phyloP scores from a whole-genome alignment of 2,329 filamentous ascomycete species.

The Ophiostoma pallidulum region DNA sequence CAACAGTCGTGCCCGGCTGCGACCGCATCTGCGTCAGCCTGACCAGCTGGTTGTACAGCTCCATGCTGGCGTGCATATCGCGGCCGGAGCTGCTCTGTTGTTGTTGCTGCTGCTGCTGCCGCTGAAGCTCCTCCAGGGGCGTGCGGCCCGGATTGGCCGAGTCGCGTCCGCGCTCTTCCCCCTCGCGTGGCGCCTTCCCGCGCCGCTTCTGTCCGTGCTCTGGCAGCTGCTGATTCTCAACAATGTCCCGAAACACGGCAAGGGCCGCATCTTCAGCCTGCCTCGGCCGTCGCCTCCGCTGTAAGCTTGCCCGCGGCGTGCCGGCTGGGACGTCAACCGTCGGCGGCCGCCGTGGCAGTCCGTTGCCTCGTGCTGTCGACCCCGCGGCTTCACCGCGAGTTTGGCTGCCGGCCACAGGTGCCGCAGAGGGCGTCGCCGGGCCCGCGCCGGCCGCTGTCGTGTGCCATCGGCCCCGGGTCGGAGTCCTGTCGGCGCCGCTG shows the following conservation, averaged over 20 bases:
- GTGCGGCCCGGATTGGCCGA: too few species aligned
- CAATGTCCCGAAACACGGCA: slow-evolving; percentile 18
- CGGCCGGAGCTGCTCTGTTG: slow-evolving; percentile 6
- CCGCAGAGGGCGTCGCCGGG: neutral
- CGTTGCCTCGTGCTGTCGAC: too few species aligned
- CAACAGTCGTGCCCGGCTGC: slow-evolving; percentile 13
- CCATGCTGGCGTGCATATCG: slow-evolving; percentile 9
- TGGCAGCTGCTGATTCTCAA: slow-evolving; percentile 9
- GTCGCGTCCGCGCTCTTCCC: neutral
- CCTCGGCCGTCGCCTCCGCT: neutral
- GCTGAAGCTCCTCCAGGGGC: neutral
- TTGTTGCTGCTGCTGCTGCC: neutral
- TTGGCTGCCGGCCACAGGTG: neutral
- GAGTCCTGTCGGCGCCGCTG: neutral
- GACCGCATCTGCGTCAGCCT: slow-evolving; percentile 22
- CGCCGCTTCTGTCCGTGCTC: neutral
- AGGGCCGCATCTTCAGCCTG: slow-evolving; percentile 11
- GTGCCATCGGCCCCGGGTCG: slow-evolving; percentile 9
- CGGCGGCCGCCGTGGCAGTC: neutral
- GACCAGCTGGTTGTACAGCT: slow-evolving; percentile 22
- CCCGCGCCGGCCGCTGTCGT: neutral
- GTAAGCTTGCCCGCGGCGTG: neutral
- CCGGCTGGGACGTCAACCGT: neutral
- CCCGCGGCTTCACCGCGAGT: neutral
- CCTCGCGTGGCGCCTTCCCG: neutral